Conservation (phyloP, 495 filamentous ascomycete genomes). For the Talaromyces thailandensis region DNA sequence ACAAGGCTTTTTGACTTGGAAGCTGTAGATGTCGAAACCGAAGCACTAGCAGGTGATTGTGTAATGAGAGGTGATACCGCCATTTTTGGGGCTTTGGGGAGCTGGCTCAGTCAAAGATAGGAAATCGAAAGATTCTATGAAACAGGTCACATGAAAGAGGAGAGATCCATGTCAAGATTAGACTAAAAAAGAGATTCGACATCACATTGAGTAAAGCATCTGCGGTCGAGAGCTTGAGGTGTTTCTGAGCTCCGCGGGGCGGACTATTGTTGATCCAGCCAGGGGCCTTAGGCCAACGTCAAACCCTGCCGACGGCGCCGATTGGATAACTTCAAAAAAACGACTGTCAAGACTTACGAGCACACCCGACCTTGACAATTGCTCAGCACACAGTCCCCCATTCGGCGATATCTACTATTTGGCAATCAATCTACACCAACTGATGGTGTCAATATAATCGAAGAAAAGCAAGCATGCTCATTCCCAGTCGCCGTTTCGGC, state of each 20-base stretch:
- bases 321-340: neutral
- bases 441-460: neutral
- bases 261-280: slow-evolving; percentile 3
- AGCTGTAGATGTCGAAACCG: neutral
- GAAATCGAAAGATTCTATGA: neutral
- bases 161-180: too few species aligned
- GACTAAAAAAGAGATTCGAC: neutral
- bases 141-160: neutral
- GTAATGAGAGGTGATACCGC: slow-evolving; percentile 6
- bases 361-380: neutral
- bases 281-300: neutral
- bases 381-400: neutral
- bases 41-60: neutral
- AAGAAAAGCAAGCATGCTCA: slow-evolving; percentile 16
- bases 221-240: neutral
- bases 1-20: slow-evolving; percentile 1
- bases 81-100: neutral
- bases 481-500: slow-evolving; percentile 23
- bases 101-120: neutral
- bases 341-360: neutral
- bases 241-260: neutral
- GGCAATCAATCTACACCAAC: neutral
- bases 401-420: neutral
- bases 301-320: neutral
- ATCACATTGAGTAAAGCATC: neutral